Base-by-base conservation (phyloP, 1,284 basidiomycete genomes). In the Takashimella koratensis region DNA sequence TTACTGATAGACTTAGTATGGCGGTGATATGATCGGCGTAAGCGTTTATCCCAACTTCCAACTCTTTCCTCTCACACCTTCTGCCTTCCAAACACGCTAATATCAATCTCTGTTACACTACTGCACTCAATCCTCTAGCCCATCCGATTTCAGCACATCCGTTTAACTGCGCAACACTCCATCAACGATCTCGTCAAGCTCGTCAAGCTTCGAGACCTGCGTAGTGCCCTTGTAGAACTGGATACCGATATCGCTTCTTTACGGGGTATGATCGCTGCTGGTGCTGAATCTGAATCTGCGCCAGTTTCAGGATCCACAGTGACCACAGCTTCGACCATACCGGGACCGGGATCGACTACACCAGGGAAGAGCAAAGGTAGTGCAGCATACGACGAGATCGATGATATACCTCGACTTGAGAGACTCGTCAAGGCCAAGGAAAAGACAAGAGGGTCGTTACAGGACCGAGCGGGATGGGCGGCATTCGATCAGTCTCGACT, bases 11-110 rank as follows among this genome's bases (percentile, higher is more conserved):
- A n/a, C 19, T 16, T 47, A 67, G 72, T 75, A 67, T 47, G 73
- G 73, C 10, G 73, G 73, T 1, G 67, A 71, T 20, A 65, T 72
- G 65, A 61, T 74, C n/a, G 72, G 72, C 2, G 72, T 74, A 30
- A 48, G 70, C 63, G 19, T 13, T 5, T 8, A 24, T 24, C 4
- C 4, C 25, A 12, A 19, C 10, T 48, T 39, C n/a, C 10, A 48
- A 26, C 27, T 4, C 16, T n/a, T n/a, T n/a, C n/a, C n/a, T n/a
- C n/a, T n/a, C n/a, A n/a, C n/a, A n/a, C n/a, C n/a, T n/a, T n/a
- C n/a, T n/a, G n/a, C n/a, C n/a, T n/a, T n/a, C n/a, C 23, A 12
- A 2, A 26, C 25, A 8, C 8, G 16, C 30, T 8, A 36, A 36
- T 36, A 36, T 16, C 16, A 36, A 36, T 36, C 30, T 8, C 30